Evolutionary conservation across 805 yeast species (phyloP).

Genomic region (Tetrapisispora pingtungensis): DNA sequence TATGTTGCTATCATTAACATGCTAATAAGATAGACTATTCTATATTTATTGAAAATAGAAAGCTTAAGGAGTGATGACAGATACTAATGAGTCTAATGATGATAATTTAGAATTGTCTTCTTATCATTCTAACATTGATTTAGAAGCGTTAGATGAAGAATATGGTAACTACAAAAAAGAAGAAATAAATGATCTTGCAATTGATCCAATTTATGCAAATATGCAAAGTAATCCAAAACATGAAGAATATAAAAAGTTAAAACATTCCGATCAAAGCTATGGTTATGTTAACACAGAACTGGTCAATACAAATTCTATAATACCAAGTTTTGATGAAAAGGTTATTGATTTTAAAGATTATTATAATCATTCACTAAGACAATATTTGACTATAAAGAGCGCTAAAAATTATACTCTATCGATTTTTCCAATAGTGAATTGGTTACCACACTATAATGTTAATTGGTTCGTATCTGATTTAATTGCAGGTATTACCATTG

Average conservation of each 20-base stretch:
- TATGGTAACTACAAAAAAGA: constrained; percentile 1
- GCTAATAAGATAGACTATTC: no score
- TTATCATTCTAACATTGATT: background rate
- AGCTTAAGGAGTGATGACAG: background rate
- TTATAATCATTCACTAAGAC: constrained; percentile 14
- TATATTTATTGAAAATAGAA: no score
- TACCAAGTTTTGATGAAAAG: constrained; percentile 14
- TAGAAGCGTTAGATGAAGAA: constrained; percentile 1
- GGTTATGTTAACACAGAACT: background rate
- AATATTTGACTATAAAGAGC: constrained; percentile 27
- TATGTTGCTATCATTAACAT: no score
- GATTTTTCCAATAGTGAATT: constrained; percentile 67
- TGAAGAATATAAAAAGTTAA: constrained; percentile 2
- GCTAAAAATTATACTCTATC: constrained; percentile 43
- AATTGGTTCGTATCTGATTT: constrained; percentile 76
- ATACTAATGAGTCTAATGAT: background rate
- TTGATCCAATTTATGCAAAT: no score
- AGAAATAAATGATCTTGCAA: background rate
- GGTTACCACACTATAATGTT: constrained; percentile 77
- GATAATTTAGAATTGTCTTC: background rate
- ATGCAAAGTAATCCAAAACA: constrained; percentile 1
- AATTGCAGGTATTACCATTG: constrained; percentile 89
- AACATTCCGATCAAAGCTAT: constrained; percentile 2
- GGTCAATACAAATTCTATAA: background rate
- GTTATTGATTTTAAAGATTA: constrained; percentile 14